Evolutionary conservation across 495 filamentous ascomycete genomes (phyloP).

Genomic region (Penicillium manginii): DNA sequence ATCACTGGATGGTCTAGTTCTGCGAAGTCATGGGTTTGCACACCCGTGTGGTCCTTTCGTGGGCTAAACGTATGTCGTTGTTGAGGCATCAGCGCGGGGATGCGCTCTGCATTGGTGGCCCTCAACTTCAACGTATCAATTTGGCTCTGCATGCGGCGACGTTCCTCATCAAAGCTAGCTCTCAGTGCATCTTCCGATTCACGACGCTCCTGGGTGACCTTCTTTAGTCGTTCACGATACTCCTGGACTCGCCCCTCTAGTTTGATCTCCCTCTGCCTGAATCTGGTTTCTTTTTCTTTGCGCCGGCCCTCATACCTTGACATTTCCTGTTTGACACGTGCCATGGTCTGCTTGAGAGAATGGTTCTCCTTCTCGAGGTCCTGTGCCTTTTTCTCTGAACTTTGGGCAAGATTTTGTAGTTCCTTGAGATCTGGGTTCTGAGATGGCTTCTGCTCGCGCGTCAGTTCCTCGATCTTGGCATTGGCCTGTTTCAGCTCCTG

Average conservation of each 20-base stretch:
- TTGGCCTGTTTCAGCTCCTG: conserved; percentile 60
- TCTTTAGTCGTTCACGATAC: conserved; percentile 47
- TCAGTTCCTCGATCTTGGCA: conserved; percentile 63
- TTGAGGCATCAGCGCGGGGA: conserved; percentile 27
- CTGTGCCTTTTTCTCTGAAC: conserved; percentile 67
- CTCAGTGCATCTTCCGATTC: conserved; percentile 43
- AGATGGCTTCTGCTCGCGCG: conserved; percentile 30
- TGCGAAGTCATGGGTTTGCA: conserved; percentile 40
- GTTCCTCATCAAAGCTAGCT: conserved; percentile 38
- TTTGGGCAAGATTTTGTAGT: conserved; percentile 57
- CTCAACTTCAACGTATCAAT: conserved; percentile 38
- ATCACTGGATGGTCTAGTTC: conserved; percentile 27
- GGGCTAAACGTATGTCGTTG: conserved; percentile 36
- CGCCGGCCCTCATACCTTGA: conserved; percentile 54
- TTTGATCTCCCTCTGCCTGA: conserved; percentile 52
- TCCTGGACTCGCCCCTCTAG: conserved; percentile 51
- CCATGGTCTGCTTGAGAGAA: conserved; percentile 54
- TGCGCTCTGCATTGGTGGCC: conserved; percentile 33
- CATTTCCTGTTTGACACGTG: conserved; percentile 58
- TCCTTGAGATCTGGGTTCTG: conserved; percentile 53
- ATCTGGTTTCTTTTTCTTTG: conserved; percentile 54
- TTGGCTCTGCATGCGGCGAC: conserved; percentile 39
- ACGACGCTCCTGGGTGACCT: conserved; percentile 38
- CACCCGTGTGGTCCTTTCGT: conserved; percentile 37
- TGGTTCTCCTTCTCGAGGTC: conserved; percentile 61